Evolutionary conservation across 306 rosid species (phyloP).

Genomic region (Corylus heterophylla): DNA sequence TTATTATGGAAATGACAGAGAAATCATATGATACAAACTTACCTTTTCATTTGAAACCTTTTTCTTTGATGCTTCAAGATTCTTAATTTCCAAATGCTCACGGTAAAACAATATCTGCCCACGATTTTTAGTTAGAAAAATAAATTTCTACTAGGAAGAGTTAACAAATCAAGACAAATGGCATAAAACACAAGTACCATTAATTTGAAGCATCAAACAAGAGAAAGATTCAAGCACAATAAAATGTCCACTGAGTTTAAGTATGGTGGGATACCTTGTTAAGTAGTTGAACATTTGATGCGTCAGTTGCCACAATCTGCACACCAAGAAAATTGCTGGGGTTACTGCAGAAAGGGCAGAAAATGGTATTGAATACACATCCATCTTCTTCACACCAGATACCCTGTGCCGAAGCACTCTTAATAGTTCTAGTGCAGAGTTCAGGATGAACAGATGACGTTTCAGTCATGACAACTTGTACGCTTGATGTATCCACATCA

Average conservation of each 20-base stretch:
- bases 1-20: slow-evolving; percentile 19
- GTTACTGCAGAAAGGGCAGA: slow-evolving; percentile 77
- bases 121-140: slow-evolving; percentile 17
- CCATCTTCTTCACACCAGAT: slow-evolving; percentile 89
- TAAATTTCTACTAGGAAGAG: slow-evolving; percentile 18
- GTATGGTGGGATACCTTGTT: slow-evolving; percentile 50
- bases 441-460: slow-evolving; percentile 54
- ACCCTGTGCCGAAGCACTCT: slow-evolving; percentile 46
- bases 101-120: slow-evolving; percentile 63
- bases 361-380: slow-evolving; percentile 65
- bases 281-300: slow-evolving; percentile 69
- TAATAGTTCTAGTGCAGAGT: slow-evolving; percentile 38
- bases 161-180: slow-evolving; percentile 16
- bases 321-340: slow-evolving; percentile 64
- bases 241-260: not conserved
- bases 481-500: slow-evolving; percentile 32
- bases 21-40: slow-evolving; percentile 31
- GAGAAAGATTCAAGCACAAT: slow-evolving; percentile 21
- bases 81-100: slow-evolving; percentile 64
- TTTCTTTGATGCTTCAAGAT: slow-evolving; percentile 40
- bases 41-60: slow-evolving; percentile 48
- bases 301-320: slow-evolving; percentile 72
- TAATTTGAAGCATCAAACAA: slow-evolving; percentile 1
- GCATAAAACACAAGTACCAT: slow-evolving; percentile 3
- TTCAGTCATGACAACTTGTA: slow-evolving; percentile 62